Evolutionary conservation across 495 filamentous ascomycete genomes (phyloP).

Genomic region (Rhizodiscina lignyota): DNA sequence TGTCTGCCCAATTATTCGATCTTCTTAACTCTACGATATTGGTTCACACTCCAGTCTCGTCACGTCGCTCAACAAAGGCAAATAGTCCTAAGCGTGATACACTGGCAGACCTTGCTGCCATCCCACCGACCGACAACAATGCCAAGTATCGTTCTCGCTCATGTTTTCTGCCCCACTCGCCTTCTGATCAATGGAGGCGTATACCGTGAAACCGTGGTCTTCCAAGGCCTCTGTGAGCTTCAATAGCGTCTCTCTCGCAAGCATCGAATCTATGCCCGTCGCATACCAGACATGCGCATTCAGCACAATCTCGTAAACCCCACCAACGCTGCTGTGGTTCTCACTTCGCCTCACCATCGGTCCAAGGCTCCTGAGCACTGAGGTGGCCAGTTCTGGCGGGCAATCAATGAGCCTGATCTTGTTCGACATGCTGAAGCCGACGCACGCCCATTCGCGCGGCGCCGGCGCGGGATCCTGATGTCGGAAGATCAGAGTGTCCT

Average conservation of each 20-base stretch:
- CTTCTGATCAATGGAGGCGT: constrained; percentile 12
- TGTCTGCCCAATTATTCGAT: too few relatives aligned
- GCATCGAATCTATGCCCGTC: constrained; percentile 5
- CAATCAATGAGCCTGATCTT: constrained; percentile 7
- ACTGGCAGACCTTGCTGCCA: constrained; percentile 2
- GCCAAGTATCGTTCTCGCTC: constrained; percentile 7
- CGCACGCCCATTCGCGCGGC: constrained; percentile 7
- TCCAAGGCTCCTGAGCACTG: too few relatives aligned
- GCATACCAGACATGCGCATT: too few relatives aligned
- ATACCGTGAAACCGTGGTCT: constrained; percentile 9
- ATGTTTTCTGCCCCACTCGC: background rate
- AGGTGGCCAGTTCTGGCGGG: background rate
- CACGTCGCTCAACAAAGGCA: too few relatives aligned
- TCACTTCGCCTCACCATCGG: too few relatives aligned
- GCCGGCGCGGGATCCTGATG: constrained; percentile 9
- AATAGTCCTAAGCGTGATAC: constrained; percentile 3
- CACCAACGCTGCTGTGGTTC: too few relatives aligned
- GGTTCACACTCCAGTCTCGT: too few relatives aligned
- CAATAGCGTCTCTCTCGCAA: constrained; percentile 4
- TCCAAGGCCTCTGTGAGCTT: constrained; percentile 7
- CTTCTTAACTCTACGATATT: too few relatives aligned
- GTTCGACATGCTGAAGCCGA: constrained; percentile 7
- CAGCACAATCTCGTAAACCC: too few relatives aligned
- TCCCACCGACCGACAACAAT: constrained; percentile 4
- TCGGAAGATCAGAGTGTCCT: constrained; percentile 11